Percentiles rank a stretch among this genome's conserved stretches.
These are phyloP conservation scores for Talaromyces sp. DNA, from an alignment of 2,329 filamentous ascomycete species.

Conservation along the genomic window DNA sequence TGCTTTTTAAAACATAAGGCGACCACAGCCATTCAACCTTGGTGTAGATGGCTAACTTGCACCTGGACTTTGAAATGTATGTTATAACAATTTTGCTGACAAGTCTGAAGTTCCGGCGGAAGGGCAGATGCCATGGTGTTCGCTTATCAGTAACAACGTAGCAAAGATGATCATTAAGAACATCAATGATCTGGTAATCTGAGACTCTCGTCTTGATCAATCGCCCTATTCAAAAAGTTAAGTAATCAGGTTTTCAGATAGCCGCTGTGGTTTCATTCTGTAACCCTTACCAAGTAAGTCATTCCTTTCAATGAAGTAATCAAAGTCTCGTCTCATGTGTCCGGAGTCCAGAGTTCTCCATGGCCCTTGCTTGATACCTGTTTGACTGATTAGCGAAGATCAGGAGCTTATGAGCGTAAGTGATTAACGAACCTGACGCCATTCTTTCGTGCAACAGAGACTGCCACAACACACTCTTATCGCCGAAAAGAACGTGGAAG, in stretches of 20 bases:
- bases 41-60: slow-evolving; percentile 82
- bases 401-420: not conserved
- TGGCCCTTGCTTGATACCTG: slow-evolving; percentile 74
- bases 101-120: slow-evolving; percentile 70
- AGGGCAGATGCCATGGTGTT: slow-evolving; percentile 77
- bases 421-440: slow-evolving; percentile 50
- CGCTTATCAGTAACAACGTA: slow-evolving; percentile 62
- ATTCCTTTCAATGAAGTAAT: slow-evolving; percentile 66
- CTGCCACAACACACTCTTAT: slow-evolving; percentile 92
- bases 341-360: slow-evolving; percentile 70
- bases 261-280: not conserved
- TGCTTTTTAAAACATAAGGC: slow-evolving; percentile 47
- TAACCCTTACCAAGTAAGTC: slow-evolving; percentile 57
- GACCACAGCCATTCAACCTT: slow-evolving; percentile 79
- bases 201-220: slow-evolving; percentile 59
- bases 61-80: slow-evolving; percentile 84
- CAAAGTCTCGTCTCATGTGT: slow-evolving; percentile 70
- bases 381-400: not conserved
- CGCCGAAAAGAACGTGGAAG: slow-evolving; percentile 94
- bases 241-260: not conserved
- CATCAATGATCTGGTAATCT: slow-evolving; percentile 82
- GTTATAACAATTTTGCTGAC: slow-evolving; percentile 92
- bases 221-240: slow-evolving; percentile 27
- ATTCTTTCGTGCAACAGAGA: slow-evolving; percentile 79
- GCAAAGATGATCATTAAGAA: slow-evolving; percentile 70